These are phyloP conservation scores for Cladosporium sphaerospermum DNA, from an alignment of 2,329 filamentous ascomycete species.

Conservation along the genomic window DNA sequence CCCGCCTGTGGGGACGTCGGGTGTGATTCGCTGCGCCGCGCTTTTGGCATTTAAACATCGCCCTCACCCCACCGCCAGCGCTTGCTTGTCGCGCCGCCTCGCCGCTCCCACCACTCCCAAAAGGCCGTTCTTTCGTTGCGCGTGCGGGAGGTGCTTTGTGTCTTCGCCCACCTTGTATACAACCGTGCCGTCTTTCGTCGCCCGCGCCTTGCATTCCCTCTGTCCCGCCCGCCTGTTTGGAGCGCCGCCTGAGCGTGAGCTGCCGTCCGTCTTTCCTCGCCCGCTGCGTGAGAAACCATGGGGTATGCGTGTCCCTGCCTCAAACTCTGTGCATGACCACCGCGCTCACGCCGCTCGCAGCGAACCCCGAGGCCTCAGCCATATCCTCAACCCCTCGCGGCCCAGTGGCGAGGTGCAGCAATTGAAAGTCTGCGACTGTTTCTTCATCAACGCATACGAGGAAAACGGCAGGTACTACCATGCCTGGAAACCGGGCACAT, in stretches of 20 bases:
- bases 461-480: slow-evolving; percentile 11
- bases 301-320: background rate
- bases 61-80: slow-evolving; percentile 2
- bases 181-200: too few species aligned
- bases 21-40: slow-evolving; percentile 8
- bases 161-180: too few species aligned
- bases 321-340: background rate
- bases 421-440: background rate
- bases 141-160: too few species aligned
- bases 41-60: slow-evolving; percentile 7
- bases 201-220: background rate
- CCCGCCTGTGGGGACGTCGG: slow-evolving; percentile 9
- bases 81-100: background rate
- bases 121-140: background rate
- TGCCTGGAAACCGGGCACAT: slow-evolving; percentile 1
- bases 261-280: too few species aligned
- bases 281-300: background rate
- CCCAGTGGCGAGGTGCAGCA: background rate
- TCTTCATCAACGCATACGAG: background rate
- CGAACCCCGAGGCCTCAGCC: slow-evolving; percentile 6
- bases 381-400: slow-evolving; percentile 4
- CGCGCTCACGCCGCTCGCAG: background rate
- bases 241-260: too few species aligned
- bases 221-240: background rate
- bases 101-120: background rate